phyloP scores from a whole-genome alignment of 2,329 filamentous ascomycete genomes.

The Pseudogymnoascus sp. region DNA sequence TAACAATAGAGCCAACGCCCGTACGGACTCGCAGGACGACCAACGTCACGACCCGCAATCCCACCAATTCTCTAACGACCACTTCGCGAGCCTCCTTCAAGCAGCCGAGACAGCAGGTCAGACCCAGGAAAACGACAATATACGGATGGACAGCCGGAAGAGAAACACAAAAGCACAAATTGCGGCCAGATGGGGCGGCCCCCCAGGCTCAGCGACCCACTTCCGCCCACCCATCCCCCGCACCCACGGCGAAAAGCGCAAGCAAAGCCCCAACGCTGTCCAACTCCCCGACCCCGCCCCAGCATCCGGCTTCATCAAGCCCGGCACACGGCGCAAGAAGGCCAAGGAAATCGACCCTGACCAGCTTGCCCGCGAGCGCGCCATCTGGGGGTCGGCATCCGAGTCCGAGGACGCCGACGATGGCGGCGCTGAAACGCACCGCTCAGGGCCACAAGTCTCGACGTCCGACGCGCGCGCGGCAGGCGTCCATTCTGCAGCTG shows the following conservation, averaged over 20 bases:
- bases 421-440: slow-evolving; percentile 8
- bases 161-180: slow-evolving; percentile 9
- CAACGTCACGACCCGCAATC: background rate
- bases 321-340: slow-evolving; percentile 15
- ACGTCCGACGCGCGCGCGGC: slow-evolving; percentile 21
- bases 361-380: slow-evolving; percentile 21
- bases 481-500: slow-evolving; percentile 25
- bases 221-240: background rate
- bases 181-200: background rate
- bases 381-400: slow-evolving; percentile 23
- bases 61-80: slow-evolving; percentile 18
- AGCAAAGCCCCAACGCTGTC: slow-evolving; percentile 1
- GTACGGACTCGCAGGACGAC: background rate
- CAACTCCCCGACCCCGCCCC: slow-evolving; percentile 15
- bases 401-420: slow-evolving; percentile 19
- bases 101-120: slow-evolving; percentile 23
- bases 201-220: background rate
- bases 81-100: slow-evolving; percentile 24
- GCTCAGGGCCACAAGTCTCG: slow-evolving; percentile 14
- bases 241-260: slow-evolving; percentile 12
- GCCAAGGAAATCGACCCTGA: slow-evolving; percentile 12
- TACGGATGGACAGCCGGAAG: background rate
- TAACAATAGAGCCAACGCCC: slow-evolving; percentile 6
- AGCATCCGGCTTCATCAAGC: background rate
- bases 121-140: slow-evolving; percentile 1